phyloP scores from a whole-genome alignment of 495 filamentous ascomycete species.

The Lasiosphaeria hispida region DNA sequence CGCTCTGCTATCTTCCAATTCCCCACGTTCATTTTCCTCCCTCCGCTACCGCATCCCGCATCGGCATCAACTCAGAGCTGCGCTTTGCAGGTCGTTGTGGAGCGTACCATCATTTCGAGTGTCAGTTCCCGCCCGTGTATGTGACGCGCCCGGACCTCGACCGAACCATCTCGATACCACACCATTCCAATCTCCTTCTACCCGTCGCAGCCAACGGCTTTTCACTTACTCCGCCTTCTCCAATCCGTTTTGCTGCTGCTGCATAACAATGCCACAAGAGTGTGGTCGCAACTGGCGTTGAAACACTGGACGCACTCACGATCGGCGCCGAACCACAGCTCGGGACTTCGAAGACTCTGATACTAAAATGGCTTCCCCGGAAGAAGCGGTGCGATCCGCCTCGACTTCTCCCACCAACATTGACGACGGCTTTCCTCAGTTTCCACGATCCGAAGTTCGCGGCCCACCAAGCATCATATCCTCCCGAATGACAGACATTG shows the following conservation, averaged over 20 bases:
- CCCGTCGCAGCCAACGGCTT: neutral
- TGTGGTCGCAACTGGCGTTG: no score
- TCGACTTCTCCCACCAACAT: slow-evolving; percentile 31
- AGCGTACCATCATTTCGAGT: slow-evolving; percentile 1
- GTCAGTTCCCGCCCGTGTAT: slow-evolving; percentile 6
- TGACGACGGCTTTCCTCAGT: slow-evolving; percentile 42
- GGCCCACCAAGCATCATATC: slow-evolving; percentile 69
- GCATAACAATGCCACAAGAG: no score
- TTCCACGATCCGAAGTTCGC: slow-evolving; percentile 32
- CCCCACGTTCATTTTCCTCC: neutral
- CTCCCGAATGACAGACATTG: slow-evolving; percentile 80
- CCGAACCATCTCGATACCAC: neutral
- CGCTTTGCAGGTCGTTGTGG: neutral
- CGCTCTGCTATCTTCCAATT: neutral
- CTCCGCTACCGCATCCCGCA: neutral
- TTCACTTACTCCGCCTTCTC: neutral
- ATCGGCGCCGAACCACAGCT: neutral
- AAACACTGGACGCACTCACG: no score
- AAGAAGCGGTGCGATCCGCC: slow-evolving; percentile 31
- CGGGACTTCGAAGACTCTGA: neutral
- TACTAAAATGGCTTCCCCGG: slow-evolving; percentile 34
- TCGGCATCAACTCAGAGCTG: neutral
- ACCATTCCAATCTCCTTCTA: neutral
- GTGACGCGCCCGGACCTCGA: slow-evolving; percentile 29
- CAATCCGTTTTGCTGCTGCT: neutral